These are phyloP conservation scores for Termitomyces sp. DNA, from an alignment of 1,284 basidiomycete genomes.

Conservation along the genomic window DNA sequence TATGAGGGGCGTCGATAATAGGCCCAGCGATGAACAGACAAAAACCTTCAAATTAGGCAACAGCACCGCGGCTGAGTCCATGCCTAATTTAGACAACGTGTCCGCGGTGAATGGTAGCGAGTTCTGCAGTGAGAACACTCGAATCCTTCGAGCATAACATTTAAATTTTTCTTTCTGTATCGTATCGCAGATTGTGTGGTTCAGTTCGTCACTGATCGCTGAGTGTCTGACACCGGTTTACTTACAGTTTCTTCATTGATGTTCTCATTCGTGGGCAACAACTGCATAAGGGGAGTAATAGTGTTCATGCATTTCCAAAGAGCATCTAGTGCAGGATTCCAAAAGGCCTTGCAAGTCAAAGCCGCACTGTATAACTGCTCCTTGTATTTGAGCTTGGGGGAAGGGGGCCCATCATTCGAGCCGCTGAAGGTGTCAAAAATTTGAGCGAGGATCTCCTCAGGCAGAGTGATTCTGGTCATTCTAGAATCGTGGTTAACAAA, in stretches of 20 bases:
- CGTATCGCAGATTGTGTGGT: background rate
- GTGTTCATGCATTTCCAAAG: conserved; percentile 21
- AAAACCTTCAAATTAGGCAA: too few relatives aligned
- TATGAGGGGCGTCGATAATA: background rate
- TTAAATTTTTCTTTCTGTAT: background rate
- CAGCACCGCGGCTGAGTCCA: too few relatives aligned
- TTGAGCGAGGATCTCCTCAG: background rate
- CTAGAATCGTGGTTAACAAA: too few relatives aligned
- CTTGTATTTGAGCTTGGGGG: background rate
- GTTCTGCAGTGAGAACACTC: background rate
- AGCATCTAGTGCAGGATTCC: conserved; percentile 17
- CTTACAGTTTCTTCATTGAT: conserved; percentile 1
- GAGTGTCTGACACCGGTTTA: background rate
- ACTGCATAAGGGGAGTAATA: conserved; percentile 17
- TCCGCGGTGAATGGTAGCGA: too few relatives aligned
- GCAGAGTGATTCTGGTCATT: too few relatives aligned
- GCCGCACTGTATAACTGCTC: background rate
- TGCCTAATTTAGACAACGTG: too few relatives aligned
- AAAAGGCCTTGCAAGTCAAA: conserved; percentile 19
- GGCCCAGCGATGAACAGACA: too few relatives aligned
- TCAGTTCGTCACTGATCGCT: background rate
- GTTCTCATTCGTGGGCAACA: conserved; percentile 14
- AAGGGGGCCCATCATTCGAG: too few relatives aligned
- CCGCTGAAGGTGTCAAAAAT: background rate
- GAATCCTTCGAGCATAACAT: background rate